Percentiles rank a stretch among this genome's conserved stretches.
Conservation (phyloP, 2,329 filamentous ascomycete species). For the Cadophora luteo-olivacea region DNA sequence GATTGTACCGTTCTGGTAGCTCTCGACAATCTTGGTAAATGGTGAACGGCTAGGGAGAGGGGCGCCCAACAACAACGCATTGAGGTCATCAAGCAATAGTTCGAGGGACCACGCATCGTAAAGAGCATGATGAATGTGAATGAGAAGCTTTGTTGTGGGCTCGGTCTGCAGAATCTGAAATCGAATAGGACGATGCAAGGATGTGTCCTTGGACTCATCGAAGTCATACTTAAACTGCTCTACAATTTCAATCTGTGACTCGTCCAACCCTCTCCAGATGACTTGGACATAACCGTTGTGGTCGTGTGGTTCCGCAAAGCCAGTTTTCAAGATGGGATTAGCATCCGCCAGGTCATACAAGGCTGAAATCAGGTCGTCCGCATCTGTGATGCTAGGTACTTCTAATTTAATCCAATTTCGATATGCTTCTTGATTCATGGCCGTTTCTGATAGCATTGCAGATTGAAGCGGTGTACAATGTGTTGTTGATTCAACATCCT, state of each 20-base stretch:
- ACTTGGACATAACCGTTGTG: slow-evolving; percentile 64
- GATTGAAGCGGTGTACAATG: slow-evolving; percentile 77
- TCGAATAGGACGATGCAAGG: slow-evolving; percentile 58
- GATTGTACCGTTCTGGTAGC: slow-evolving; percentile 48
- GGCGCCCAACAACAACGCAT: slow-evolving; percentile 47
- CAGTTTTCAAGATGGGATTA: slow-evolving; percentile 76
- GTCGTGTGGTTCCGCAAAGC: slow-evolving; percentile 64
- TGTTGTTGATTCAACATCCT: slow-evolving; percentile 54
- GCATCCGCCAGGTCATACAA: slow-evolving; percentile 55
- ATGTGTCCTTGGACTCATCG: slow-evolving; percentile 47
- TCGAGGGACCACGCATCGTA: slow-evolving; percentile 97
- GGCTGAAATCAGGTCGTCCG: slow-evolving; percentile 53
- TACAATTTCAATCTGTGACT: slow-evolving; percentile 48
- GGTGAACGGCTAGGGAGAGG: slow-evolving; percentile 53
- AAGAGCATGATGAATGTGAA: slow-evolving; percentile 77
- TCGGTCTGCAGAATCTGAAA: slow-evolving; percentile 58
- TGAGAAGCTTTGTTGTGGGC: slow-evolving; percentile 43
- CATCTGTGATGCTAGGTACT: slow-evolving; percentile 43
- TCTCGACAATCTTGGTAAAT: slow-evolving; percentile 65
- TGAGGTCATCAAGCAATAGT: slow-evolving; percentile 72
- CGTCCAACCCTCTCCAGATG: slow-evolving; percentile 61
- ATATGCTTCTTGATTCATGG: slow-evolving; percentile 65
- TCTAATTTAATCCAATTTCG: slow-evolving; percentile 78
- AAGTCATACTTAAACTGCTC: slow-evolving; percentile 50
- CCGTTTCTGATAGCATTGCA: slow-evolving; percentile 82